Percentiles rank a stretch among this genome's conserved stretches.
Conservation (phyloP, 805 yeast species). For the Saccharomycopsis olivae region DNA sequence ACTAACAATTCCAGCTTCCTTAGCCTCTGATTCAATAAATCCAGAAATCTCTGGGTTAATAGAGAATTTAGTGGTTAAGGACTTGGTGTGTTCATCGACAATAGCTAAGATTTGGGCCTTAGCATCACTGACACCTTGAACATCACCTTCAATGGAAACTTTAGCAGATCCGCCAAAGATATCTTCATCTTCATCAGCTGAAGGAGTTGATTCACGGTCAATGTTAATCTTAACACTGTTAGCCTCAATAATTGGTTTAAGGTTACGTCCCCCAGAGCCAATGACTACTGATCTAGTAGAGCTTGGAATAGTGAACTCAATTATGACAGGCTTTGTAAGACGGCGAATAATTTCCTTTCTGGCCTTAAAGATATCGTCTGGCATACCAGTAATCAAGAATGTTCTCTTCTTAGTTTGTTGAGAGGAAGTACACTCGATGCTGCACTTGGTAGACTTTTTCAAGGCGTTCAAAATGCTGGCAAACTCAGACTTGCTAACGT, state of each 20-base stretch:
- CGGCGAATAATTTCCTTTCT: constrained; percentile 66
- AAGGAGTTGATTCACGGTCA: constrained; percentile 29
- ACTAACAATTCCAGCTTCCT: constrained; percentile 8
- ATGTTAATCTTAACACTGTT: constrained; percentile 66
- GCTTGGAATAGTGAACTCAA: constrained; percentile 61
- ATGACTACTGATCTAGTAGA: constrained; percentile 67
- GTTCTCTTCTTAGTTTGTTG: constrained; percentile 68
- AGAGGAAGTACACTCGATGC: constrained; percentile 76
- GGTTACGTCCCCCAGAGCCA: constrained; percentile 76
- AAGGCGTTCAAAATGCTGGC: constrained; percentile 54
- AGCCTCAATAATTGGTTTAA: constrained; percentile 66
- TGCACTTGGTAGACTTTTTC: constrained; percentile 49
- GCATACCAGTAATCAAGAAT: constrained; percentile 69
- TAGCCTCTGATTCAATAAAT: constrained; percentile 23
- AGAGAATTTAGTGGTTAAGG: constrained; percentile 38
- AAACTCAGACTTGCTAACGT: constrained; percentile 53
- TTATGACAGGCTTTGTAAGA: constrained; percentile 62
- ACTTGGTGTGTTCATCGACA: constrained; percentile 65
- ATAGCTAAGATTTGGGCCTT: constrained; percentile 57
- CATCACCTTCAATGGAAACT: constrained; percentile 71
- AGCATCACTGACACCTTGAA: constrained; percentile 72
- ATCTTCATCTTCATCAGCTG: constrained; percentile 38
- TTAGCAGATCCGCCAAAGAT: constrained; percentile 47
- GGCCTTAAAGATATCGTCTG: constrained; percentile 55
- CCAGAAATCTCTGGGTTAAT: constrained; percentile 29